Conservation (phyloP, 495 filamentous ascomycete species). For the Jackrogersella multiformis region DNA sequence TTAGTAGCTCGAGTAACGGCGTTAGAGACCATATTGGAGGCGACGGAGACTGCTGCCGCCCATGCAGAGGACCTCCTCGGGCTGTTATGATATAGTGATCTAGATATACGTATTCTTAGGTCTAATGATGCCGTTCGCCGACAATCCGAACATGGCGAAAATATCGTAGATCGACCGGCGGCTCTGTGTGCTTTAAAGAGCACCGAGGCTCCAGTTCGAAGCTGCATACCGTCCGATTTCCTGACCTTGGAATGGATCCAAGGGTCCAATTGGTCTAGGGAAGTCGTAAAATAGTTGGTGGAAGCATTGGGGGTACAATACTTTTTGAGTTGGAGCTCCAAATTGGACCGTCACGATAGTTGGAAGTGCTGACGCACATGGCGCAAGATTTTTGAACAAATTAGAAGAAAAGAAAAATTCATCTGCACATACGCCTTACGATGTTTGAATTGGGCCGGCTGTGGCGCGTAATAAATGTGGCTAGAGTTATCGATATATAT, state of each 20-base stretch:
- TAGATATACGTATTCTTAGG: constrained; percentile 47
- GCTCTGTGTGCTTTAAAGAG: constrained; percentile 44
- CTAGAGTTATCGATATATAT: no score
- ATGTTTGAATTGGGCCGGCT: background rate
- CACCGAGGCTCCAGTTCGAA: constrained; percentile 51
- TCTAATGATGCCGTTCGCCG: constrained; percentile 46
- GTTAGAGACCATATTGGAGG: constrained; percentile 78
- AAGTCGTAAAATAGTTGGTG: constrained; percentile 20
- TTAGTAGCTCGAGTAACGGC: constrained; percentile 66
- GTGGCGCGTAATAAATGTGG: background rate
- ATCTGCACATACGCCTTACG: background rate
- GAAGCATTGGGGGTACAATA: constrained; percentile 26
- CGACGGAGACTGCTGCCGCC: constrained; percentile 75
- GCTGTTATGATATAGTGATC: constrained; percentile 51
- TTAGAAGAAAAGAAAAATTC: constrained; percentile 10
- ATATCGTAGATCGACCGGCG: constrained; percentile 32
- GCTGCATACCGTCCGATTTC: constrained; percentile 50
- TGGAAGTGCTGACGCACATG: background rate
- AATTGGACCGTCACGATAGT: background rate
- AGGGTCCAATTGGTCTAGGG: constrained; percentile 41
- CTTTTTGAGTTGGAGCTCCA: background rate
- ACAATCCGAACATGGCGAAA: constrained; percentile 50
- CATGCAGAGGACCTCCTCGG: constrained; percentile 54
- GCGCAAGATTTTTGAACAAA: constrained; percentile 11
- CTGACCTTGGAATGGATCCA: constrained; percentile 27